Conservation (phyloP, 1,284 basidiomycete species). For the Marasmius sp. region DNA sequence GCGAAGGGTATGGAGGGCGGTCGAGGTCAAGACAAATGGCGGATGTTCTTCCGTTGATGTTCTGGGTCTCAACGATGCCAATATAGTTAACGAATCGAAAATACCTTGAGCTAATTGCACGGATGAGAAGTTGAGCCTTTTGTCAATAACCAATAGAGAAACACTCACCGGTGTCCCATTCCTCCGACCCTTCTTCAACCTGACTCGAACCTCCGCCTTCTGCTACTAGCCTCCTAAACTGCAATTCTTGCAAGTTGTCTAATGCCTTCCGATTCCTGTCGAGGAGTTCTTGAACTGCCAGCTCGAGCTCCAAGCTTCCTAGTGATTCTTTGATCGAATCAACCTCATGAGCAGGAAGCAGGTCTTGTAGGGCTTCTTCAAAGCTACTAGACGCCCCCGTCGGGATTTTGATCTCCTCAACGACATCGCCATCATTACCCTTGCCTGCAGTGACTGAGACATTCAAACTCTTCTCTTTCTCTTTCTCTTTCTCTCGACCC, state of each 20-base stretch:
- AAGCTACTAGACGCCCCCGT: conserved; percentile 20
- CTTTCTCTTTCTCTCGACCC: conserved; percentile 9
- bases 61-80: conserved; percentile 70
- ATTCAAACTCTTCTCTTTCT: conserved; percentile 2
- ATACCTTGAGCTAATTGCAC: conserved; percentile 63
- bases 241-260: conserved; percentile 60
- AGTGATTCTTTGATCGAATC: conserved; percentile 56
- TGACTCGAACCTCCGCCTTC: conserved; percentile 42
- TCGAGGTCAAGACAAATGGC: conserved; percentile 58
- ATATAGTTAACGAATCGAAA: conserved; percentile 62
- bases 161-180: conserved; percentile 72
- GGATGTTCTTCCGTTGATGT: conserved; percentile 37
- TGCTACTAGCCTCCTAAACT: conserved; percentile 50
- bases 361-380: conserved; percentile 43
- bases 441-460: conserved; percentile 4
- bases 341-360: conserved; percentile 57
- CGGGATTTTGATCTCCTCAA: conserved; percentile 7
- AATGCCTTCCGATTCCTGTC: conserved; percentile 64
- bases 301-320: conserved; percentile 61
- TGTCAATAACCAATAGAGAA: conserved; percentile 13
- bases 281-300: conserved; percentile 64
- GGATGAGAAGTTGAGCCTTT: conserved; percentile 15
- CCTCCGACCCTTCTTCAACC: conserved; percentile 68
- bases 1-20: conserved; percentile 65
- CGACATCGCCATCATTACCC: conserved; percentile 9